A percentile compares a stretch with the other conserved stretches of the same genome.
Evolutionary conservation across 495 filamentous ascomycete species (phyloP).

Genomic region (Rhypophila decipiens): DNA sequence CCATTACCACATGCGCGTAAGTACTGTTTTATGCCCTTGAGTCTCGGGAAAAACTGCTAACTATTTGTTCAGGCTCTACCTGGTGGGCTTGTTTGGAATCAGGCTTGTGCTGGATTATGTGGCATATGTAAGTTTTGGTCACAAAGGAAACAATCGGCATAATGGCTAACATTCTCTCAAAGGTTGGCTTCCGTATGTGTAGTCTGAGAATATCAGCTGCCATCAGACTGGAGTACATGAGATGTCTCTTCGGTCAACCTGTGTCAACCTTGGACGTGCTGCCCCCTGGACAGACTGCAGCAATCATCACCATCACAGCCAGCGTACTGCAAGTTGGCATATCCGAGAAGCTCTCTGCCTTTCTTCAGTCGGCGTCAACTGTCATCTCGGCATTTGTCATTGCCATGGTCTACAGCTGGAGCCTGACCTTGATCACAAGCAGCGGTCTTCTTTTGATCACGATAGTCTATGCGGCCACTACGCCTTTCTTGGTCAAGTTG

Average conservation of each 20-base stretch:
- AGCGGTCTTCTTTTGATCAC: slow-evolving; percentile 51
- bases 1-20: slow-evolving; percentile 27
- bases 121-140: slow-evolving; percentile 38
- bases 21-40: background rate
- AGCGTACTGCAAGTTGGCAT: slow-evolving; percentile 62
- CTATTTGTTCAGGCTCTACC: slow-evolving; percentile 36
- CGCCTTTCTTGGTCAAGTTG: slow-evolving; percentile 53
- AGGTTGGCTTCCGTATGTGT: slow-evolving; percentile 50
- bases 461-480: slow-evolving; percentile 46
- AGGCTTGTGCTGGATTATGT: slow-evolving; percentile 53
- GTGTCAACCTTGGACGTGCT: slow-evolving; percentile 50
- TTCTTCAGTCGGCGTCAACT: slow-evolving; percentile 49
- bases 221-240: slow-evolving; percentile 47
- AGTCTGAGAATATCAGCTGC: slow-evolving; percentile 49
- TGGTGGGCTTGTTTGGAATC: slow-evolving; percentile 58
- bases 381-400: slow-evolving; percentile 46
- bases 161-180: background rate
- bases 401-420: slow-evolving; percentile 52
- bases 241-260: slow-evolving; percentile 45
- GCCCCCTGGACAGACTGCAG: slow-evolving; percentile 46
- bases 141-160: background rate
- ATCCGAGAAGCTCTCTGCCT: slow-evolving; percentile 52
- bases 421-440: slow-evolving; percentile 50
- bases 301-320: slow-evolving; percentile 56
- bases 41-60: background rate